Evolutionary conservation across 2,329 filamentous ascomycete genomes (phyloP).

Genomic region (Metarhizium anisopliae): DNA sequence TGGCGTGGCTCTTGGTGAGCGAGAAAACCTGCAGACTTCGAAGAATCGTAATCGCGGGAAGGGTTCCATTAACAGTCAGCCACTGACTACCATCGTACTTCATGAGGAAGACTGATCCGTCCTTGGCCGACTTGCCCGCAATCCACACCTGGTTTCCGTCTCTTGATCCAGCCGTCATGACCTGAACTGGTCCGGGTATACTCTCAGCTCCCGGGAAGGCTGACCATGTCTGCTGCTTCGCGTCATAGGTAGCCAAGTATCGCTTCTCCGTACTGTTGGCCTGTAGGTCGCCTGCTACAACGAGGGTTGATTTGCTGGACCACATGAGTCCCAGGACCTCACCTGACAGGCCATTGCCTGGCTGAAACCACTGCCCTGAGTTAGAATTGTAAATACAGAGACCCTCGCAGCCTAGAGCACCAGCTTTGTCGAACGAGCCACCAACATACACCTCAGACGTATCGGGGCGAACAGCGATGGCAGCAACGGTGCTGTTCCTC

Average conservation of each 20-base stretch:
- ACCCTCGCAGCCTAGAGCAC: constrained; percentile 70
- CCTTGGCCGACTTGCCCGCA: constrained; percentile 55
- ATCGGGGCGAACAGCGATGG: constrained; percentile 64
- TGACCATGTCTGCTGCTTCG: constrained; percentile 57
- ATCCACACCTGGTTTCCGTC: constrained; percentile 74
- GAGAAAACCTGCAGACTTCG: constrained; percentile 75
- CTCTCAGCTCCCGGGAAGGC: constrained; percentile 49
- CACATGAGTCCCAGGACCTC: constrained; percentile 66
- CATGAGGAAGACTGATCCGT: constrained; percentile 67
- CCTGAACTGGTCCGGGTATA: constrained; percentile 73
- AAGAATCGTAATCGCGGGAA: constrained; percentile 60
- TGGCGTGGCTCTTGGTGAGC: constrained; percentile 57
- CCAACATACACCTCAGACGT: constrained; percentile 74
- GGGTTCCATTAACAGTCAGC: constrained; percentile 51
- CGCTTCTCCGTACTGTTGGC: constrained; percentile 53
- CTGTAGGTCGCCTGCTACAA: constrained; percentile 70
- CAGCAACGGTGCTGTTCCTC: constrained; percentile 60
- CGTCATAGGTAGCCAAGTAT: constrained; percentile 65
- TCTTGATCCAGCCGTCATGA: constrained; percentile 63
- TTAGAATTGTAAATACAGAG: constrained; percentile 72
- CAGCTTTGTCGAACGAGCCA: constrained; percentile 75
- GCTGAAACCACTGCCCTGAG: constrained; percentile 68
- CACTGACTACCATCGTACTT: constrained; percentile 71
- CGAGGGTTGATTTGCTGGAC: constrained; percentile 60
- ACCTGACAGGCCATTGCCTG: constrained; percentile 64